These are phyloP conservation scores for Tilletia setariae DNA, from an alignment of 1,284 basidiomycete species.

Conservation along the genomic window DNA sequence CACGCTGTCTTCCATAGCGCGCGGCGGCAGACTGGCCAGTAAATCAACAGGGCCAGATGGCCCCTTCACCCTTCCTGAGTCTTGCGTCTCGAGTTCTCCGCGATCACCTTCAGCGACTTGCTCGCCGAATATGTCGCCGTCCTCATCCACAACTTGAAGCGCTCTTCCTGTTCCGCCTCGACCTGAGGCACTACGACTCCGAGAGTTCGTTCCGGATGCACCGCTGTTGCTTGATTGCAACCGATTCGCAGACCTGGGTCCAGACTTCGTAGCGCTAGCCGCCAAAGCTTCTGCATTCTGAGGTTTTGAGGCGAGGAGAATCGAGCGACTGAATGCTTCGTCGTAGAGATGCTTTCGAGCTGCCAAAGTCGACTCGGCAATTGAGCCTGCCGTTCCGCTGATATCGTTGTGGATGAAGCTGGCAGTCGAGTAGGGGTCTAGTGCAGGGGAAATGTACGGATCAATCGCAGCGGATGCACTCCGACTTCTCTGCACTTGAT, in stretches of 20 bases:
- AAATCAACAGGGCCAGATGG: background rate
- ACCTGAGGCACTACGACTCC: constrained; percentile 9
- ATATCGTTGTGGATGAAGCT: background rate
- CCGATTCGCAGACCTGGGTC: background rate
- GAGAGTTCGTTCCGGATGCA: background rate
- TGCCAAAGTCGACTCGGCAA: constrained; percentile 22
- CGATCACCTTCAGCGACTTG: background rate
- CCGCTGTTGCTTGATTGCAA: background rate
- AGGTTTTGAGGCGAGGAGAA: constrained; percentile 19
- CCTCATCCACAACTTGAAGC: constrained; percentile 8
- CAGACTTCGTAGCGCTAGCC: constrained; percentile 12
- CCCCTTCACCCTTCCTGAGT: background rate
- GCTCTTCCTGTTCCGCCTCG: background rate
- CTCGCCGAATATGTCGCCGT: constrained; percentile 8
- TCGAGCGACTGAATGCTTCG: constrained; percentile 24
- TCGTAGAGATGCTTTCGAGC: constrained; percentile 23
- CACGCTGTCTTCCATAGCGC: background rate
- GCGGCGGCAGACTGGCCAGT: background rate
- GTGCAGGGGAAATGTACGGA: background rate
- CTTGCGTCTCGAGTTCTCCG: background rate
- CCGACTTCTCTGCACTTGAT: background rate
- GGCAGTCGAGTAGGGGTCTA: constrained; percentile 17
- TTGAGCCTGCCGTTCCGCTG: background rate
- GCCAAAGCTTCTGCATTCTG: constrained; percentile 19
- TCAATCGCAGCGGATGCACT: constrained; percentile 6